Percentiles rank a stretch among this genome's conserved stretches.
phyloP scores from a whole-genome alignment of 2,329 filamentous ascomycete species.

The Sporothrix phasma region DNA sequence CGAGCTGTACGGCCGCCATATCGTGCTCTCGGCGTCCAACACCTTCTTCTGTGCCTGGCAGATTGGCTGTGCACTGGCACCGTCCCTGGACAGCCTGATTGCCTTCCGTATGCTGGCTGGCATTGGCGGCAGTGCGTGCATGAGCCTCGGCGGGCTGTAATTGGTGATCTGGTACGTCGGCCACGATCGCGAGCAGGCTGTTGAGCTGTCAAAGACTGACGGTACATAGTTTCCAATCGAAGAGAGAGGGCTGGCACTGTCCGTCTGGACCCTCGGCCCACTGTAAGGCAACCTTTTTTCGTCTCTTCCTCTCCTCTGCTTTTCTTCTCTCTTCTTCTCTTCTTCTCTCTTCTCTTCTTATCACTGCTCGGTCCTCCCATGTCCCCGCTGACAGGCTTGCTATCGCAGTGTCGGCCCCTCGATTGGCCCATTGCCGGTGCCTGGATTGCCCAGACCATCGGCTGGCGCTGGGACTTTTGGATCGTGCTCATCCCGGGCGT shows the following conservation, averaged over 20 bases:
- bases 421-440: constrained; percentile 38
- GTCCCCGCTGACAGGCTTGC: not conserved
- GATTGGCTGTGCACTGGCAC: constrained; percentile 56
- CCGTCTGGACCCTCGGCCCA: constrained; percentile 29
- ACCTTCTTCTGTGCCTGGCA: constrained; percentile 51
- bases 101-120: constrained; percentile 20
- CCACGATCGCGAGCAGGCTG: not conserved
- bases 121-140: constrained; percentile 17
- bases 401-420: constrained; percentile 29
- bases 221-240: constrained; percentile 29
- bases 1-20: constrained; percentile 27
- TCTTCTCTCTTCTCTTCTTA: not conserved
- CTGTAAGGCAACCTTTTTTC: constrained; percentile 20
- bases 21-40: constrained; percentile 67
- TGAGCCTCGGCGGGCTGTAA: constrained; percentile 18
- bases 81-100: constrained; percentile 34
- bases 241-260: constrained; percentile 48
- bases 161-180: constrained; percentile 15
- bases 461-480: constrained; percentile 35
- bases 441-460: constrained; percentile 36
- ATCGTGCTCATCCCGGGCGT: constrained; percentile 39
- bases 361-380: not conserved
- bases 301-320: not conserved
- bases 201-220: not conserved
- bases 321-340: not conserved